These are phyloP conservation scores for Eucalyptus sp. DNA, from an alignment of 345 rosid genomes.

Conservation along the genomic window DNA sequence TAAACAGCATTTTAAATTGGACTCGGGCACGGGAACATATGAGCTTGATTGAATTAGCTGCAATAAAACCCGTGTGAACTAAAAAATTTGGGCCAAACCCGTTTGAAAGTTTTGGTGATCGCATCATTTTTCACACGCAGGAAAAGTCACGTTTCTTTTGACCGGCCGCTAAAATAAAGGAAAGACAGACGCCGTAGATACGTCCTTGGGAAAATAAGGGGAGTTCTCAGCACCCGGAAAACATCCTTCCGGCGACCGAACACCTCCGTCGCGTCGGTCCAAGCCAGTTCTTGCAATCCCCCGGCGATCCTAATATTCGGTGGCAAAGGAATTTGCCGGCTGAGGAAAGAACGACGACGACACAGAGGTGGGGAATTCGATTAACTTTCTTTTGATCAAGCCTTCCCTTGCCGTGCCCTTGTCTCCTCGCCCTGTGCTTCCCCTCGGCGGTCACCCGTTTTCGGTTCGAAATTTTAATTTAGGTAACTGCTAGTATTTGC, in stretches of 20 bases:
- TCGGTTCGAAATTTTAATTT: neutral
- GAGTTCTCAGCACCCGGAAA: neutral
- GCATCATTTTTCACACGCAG: neutral
- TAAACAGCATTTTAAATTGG: neutral
- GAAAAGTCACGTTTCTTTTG: neutral
- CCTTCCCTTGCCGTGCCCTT: neutral
- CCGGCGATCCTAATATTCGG: neutral
- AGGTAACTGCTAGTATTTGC: neutral
- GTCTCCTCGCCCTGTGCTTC: neutral
- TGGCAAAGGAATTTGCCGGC: neutral
- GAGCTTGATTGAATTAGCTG: neutral
- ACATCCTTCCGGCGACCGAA: neutral
- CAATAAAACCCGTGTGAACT: neutral
- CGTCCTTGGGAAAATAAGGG: neutral
- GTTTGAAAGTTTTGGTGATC: neutral
- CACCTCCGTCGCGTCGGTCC: accelerated
- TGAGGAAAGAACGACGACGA: neutral
- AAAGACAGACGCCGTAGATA: too few relatives aligned
- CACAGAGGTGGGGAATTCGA: neutral
- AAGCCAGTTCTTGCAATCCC: neutral
- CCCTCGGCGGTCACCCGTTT: neutral
- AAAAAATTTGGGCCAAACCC: neutral
- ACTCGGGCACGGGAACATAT: neutral
- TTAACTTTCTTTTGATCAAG: neutral
- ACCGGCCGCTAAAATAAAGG: neutral